Base-by-base conservation (phyloP, 768 basidiomycete species). In the Phanerochaete carnosa region DNA sequence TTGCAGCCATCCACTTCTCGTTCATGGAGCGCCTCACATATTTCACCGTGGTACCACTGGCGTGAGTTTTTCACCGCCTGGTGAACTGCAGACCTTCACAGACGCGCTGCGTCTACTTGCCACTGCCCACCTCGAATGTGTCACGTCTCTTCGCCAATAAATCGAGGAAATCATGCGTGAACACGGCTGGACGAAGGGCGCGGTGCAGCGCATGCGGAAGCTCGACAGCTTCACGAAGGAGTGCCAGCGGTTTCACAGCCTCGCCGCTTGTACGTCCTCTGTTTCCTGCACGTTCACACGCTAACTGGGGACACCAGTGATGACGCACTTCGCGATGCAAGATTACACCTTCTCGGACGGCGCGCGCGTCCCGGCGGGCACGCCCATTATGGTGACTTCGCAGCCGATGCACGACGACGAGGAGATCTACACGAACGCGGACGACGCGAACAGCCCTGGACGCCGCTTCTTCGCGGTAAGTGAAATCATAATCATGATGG, bases 1-100 rank as follows among this genome's bases (percentile, higher is more conserved):
- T 81, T 54, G 78, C 74, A 72, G 65, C 69, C 3, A 66, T 70
- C 28, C 80, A 83, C 58, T 80, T 79, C 0, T 37, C 55, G 13
- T 26, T 25, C 25, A 49, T 25, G 47, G 47, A 25, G 28, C 23
- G 23, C 25, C 16, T 5, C 23, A n/a, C 5, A 25, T 49, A 15
- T 23, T 9, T 4, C 39, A 4, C 39, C 4, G 39, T 19, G 11
- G 11, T 4, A 4, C 4, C 16, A 19, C n/a, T n/a, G n/a, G n/a
- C n/a, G n/a, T 19, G 8, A 19, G n/a, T n/a, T n/a, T n/a, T n/a
- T n/a, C n/a, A n/a, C n/a, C n/a, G n/a, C n/a, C n/a, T n/a, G n/a
- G n/a, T n/a, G n/a, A n/a, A 26, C 26, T 13, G 3, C 23, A 55
- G 54, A 55, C 37, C 25, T 71, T 74, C 61, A 68, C 68, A 2